These are phyloP conservation scores for Noccaea bulbosa DNA, from an alignment of 345 rosid genomes.

Conservation along the genomic window DNA sequence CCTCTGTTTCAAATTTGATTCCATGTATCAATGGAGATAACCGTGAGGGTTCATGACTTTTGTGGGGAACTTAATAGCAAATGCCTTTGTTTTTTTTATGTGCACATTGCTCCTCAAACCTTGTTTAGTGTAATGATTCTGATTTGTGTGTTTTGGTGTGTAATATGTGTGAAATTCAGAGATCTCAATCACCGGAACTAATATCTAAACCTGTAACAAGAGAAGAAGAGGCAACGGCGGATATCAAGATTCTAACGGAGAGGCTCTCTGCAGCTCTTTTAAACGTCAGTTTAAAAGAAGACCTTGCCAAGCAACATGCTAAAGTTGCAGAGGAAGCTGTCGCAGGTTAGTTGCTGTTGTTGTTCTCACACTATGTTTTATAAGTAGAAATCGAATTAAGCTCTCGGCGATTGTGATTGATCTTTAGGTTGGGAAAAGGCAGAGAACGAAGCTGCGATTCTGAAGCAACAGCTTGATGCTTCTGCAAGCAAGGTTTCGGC, in stretches of 20 bases:
- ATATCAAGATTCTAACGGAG: slow-evolving; percentile 56
- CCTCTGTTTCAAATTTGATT: slow-evolving; percentile 4
- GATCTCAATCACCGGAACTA: slow-evolving; percentile 68
- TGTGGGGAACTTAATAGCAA: background rate
- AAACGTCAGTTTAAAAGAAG: slow-evolving; percentile 77
- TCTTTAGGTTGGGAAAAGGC: slow-evolving; percentile 94
- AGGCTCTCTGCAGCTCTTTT: slow-evolving; percentile 83
- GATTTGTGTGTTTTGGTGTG: slow-evolving; percentile 25
- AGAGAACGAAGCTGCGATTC: slow-evolving; percentile 69
- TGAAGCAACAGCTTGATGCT: slow-evolving; percentile 79
- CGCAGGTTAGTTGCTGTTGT: slow-evolving; percentile 50
- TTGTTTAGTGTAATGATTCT: background rate
- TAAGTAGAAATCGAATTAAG: background rate
- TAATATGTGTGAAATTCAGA: slow-evolving; percentile 35
- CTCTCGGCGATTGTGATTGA: slow-evolving; percentile 12
- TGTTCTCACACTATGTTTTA: background rate
- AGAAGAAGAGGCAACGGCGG: slow-evolving; percentile 60
- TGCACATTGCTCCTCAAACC: background rate
- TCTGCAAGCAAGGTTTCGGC: slow-evolving; percentile 50
- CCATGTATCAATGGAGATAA: background rate
- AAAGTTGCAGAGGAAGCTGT: slow-evolving; percentile 99
- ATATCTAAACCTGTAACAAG: slow-evolving; percentile 49
- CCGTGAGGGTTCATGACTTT: background rate
- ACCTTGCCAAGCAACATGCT: slow-evolving; percentile 83
- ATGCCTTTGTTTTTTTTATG: background rate